Conservation (phyloP, 257 asterid species). For the Lithospermum erythrorhizon region DNA sequence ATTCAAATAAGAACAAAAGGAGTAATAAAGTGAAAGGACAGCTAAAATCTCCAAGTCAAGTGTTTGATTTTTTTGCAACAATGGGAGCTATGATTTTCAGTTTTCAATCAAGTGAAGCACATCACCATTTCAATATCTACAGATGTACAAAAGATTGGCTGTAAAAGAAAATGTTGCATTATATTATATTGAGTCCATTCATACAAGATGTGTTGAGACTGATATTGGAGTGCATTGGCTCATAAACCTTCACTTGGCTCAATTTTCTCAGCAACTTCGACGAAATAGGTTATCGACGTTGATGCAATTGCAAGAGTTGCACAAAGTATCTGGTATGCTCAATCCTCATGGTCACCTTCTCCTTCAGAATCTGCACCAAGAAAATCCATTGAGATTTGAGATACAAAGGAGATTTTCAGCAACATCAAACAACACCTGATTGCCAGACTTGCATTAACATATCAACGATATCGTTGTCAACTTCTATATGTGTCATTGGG, state of each 20-base stretch:
- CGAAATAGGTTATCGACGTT: too few relatives aligned
- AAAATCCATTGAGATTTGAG: not conserved
- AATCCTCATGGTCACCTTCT: slow-evolving; percentile 57
- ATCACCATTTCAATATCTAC: too few relatives aligned
- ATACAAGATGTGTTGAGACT: not conserved
- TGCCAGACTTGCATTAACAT: not conserved
- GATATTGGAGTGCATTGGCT: not conserved
- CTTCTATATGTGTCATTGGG: not conserved
- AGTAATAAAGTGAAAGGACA: too few relatives aligned
- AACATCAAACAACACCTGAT: not conserved
- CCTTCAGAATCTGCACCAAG: slow-evolving; percentile 63
- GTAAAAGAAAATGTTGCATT: too few relatives aligned
- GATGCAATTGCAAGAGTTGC: not conserved
- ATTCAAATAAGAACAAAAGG: too few relatives aligned
- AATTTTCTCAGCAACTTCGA: too few relatives aligned
- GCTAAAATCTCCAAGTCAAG: too few relatives aligned
- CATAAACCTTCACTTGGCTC: not conserved
- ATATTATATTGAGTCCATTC: too few relatives aligned
- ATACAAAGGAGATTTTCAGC: not conserved
- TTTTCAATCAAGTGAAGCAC: too few relatives aligned
- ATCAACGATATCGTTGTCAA: not conserved
- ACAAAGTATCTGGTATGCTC: slow-evolving; percentile 13
- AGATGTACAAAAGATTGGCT: not conserved
- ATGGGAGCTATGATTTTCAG: too few relatives aligned
- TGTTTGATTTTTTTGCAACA: too few relatives aligned